A percentile compares a stretch with the other conserved stretches of the same genome.
phyloP scores from a whole-genome alignment of 1,139 yeast species.

The Chernovozyma sophiae-reginae region DNA sequence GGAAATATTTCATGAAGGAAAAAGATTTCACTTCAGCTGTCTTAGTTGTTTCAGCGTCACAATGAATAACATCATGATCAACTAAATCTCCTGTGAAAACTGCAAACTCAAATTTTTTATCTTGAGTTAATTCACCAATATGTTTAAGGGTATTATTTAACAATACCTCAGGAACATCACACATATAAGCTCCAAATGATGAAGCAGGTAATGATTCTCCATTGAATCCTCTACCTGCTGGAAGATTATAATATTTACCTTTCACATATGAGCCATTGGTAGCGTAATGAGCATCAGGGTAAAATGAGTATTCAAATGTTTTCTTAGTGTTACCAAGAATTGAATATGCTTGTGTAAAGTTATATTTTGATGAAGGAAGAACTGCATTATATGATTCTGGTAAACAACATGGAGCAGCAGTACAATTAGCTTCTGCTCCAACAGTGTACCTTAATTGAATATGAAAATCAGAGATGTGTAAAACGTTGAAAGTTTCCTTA shows the following conservation, averaged over 20 bases:
- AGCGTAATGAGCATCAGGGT: constrained; percentile 34
- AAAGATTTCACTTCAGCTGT: constrained; percentile 51
- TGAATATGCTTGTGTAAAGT: constrained; percentile 26
- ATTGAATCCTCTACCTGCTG: constrained; percentile 34
- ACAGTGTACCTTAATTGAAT: constrained; percentile 51
- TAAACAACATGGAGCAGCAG: constrained; percentile 48
- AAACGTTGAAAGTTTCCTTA: constrained; percentile 47
- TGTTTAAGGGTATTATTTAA: constrained; percentile 52
- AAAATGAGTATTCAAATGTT: constrained; percentile 19
- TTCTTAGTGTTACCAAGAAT: constrained; percentile 16
- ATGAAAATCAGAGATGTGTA: constrained; percentile 66
- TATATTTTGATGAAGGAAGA: constrained; percentile 23
- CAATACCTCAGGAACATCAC: constrained; percentile 63
- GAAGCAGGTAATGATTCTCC: constrained; percentile 51
- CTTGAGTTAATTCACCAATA: constrained; percentile 30
- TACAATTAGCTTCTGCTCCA: constrained; percentile 61
- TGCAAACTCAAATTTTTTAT: constrained; percentile 50
- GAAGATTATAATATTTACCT: constrained; percentile 39
- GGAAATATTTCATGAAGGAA: constrained; percentile 50
- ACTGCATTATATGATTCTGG: constrained; percentile 32
- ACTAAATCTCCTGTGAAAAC: constrained; percentile 70
- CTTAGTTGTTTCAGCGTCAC: constrained; percentile 46
- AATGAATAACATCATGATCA: constrained; percentile 51
- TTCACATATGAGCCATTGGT: constrained; percentile 29
- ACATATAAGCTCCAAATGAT: constrained; percentile 54